Conservation (phyloP, 495 filamentous ascomycete genomes). For the Aspergillus mulundensis region DNA sequence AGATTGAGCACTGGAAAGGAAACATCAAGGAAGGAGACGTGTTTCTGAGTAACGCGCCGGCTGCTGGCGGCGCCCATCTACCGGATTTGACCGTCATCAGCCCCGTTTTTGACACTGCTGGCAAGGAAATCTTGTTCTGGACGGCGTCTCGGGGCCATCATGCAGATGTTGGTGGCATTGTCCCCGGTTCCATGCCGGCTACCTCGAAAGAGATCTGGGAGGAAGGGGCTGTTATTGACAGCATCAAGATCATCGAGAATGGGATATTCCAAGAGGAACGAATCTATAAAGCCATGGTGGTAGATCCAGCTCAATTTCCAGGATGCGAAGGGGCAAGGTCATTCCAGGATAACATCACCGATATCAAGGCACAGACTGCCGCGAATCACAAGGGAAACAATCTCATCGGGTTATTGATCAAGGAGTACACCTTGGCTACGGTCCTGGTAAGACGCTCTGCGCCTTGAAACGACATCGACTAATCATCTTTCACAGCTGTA, state of each 20-base stretch:
- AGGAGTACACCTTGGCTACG: slow-evolving; percentile 80
- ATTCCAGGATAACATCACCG: slow-evolving; percentile 87
- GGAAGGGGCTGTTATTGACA: slow-evolving; percentile 86
- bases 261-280: slow-evolving; percentile 82
- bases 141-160: slow-evolving; percentile 71
- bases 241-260: slow-evolving; percentile 84
- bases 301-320: slow-evolving; percentile 75
- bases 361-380: slow-evolving; percentile 89
- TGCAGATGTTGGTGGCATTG: slow-evolving; percentile 92
- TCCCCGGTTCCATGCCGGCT: slow-evolving; percentile 92
- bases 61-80: slow-evolving; percentile 80
- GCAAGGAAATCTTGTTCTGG: slow-evolving; percentile 76
- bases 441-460: slow-evolving; percentile 36
- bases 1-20: slow-evolving; percentile 76
- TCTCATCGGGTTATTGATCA: slow-evolving; percentile 74
- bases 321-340: slow-evolving; percentile 86
- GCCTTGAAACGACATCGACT: no score
- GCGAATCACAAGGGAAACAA: slow-evolving; percentile 96
- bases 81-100: slow-evolving; percentile 87
- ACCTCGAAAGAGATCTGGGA: slow-evolving; percentile 86
- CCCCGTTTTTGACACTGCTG: slow-evolving; percentile 62
- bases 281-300: slow-evolving; percentile 65
- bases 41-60: slow-evolving; percentile 88
- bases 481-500: slow-evolving; percentile 69
- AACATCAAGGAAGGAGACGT: slow-evolving; percentile 87